Conservation (phyloP, 345 rosid species). For the Capsella bursapastoris region DNA sequence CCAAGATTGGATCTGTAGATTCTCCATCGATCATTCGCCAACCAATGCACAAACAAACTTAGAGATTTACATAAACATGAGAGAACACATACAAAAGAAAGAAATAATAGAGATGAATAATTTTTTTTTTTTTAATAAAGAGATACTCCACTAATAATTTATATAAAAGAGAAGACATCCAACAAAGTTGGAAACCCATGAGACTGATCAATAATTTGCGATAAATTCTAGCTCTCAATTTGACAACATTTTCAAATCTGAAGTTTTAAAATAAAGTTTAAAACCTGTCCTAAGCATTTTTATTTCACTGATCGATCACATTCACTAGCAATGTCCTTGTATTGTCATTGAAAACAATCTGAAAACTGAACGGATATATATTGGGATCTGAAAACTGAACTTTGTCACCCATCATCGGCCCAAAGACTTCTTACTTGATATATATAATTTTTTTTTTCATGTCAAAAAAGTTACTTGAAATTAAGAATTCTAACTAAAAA, state of each 20-base stretch:
- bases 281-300: not conserved
- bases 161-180: conserved; percentile 10
- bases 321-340: not conserved
- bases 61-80: not conserved
- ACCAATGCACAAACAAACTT: conserved; percentile 22
- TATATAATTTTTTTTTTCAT: not conserved
- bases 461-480: too few species aligned
- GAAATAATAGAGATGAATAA: conserved; percentile 4
- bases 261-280: not conserved
- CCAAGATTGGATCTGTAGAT: conserved; percentile 39
- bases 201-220: not conserved
- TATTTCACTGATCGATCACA: conserved; percentile 1
- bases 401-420: not conserved
- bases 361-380: too few species aligned
- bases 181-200: conserved; percentile 35
- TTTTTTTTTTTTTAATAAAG: conserved; percentile 20
- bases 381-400: not conserved
- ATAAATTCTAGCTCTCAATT: not conserved
- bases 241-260: not conserved
- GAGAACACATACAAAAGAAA: not conserved
- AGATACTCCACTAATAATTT: not conserved
- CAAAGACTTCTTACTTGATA: not conserved
- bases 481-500: too few species aligned
- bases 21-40: conserved; percentile 38
- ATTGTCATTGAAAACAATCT: too few species aligned